Base-by-base conservation (phyloP, 176 grass and related monocot species). In the Phragmites australis region DNA sequence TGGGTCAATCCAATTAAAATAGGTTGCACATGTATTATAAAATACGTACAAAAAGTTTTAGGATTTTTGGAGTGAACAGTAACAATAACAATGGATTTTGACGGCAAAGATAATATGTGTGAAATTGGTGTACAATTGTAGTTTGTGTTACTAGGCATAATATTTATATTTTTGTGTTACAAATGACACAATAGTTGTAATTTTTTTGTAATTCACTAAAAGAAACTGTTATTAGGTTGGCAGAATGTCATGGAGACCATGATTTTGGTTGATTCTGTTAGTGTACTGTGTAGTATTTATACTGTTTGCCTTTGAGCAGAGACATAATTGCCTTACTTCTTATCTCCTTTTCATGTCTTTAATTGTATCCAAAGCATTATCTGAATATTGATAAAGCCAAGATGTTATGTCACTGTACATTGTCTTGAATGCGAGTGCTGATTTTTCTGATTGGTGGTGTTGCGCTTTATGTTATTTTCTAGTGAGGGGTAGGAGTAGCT, bases 211-310 rank as follows among this genome's bases (percentile, higher is more conserved):
- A n/a, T n/a, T n/a, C 1, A 3, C 32, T 22, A 17, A 18, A 0
- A 11, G 11, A 6, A 2, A 40, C 8, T 40, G 7, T 40, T 19
- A 27, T 37, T 34, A 53, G 42, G 51, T 51, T 75, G 60, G 6
- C 15, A 77, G 30, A 57, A 5, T 43, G 16, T 5, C 49, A 66
- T 67, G 25, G 26, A 23, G 0, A 25, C 32, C 67, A 55, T 63
- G 45, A 63, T 43, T 78, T 79, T 72, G 32, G 54, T 72, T 13
- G 55, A 45, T 72, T 52, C n/a, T 68, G 61, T 9, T 79, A 44
- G 22, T 32, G 47, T 47, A 29, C 16, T 44, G n/a, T 18, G 42
- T 53, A 51, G 22, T 77, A 3, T 22, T 21, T 49, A n/a, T 55
- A 45, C 9, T 2, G 18, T 77, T 50, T 51, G 2, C 17, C n/a